Evolutionary conservation across 129 eudicot species (phyloP).

Genomic region (Artemisia tridentata): DNA sequence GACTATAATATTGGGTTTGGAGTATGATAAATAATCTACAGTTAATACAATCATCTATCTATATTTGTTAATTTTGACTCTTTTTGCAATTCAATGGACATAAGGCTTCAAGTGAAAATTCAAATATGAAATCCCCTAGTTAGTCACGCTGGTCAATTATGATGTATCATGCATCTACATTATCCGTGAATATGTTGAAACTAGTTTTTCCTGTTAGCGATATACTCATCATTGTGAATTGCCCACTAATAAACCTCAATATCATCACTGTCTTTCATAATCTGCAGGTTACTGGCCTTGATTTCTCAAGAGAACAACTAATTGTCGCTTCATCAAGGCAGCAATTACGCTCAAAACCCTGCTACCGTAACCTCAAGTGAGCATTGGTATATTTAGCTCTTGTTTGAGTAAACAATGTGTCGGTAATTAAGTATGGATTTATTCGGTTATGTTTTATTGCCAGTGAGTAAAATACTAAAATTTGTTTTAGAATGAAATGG

Average conservation of each 20-base stretch:
- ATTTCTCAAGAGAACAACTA: slow-evolving; percentile 85
- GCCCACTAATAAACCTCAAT: neutral
- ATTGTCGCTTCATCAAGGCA: slow-evolving; percentile 72
- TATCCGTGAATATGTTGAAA: neutral
- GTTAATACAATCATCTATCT: too few relatives aligned
- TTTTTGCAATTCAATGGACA: neutral
- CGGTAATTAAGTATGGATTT: neutral
- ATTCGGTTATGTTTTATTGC: too few relatives aligned
- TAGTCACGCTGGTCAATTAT: neutral
- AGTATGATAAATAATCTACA: too few relatives aligned
- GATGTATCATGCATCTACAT: neutral
- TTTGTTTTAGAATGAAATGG: too few relatives aligned
- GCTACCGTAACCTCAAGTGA: slow-evolving; percentile 86
- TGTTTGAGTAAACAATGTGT: slow-evolving; percentile 9
- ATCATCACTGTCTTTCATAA: neutral
- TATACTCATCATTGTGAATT: neutral
- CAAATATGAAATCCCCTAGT: neutral
- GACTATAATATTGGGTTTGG: too few relatives aligned
- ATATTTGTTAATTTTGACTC: neutral
- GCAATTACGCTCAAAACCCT: slow-evolving; percentile 45
- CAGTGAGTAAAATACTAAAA: too few relatives aligned
- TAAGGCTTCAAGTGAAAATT: neutral
- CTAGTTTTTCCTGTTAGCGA: neutral
- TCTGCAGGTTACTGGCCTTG: slow-evolving; percentile 75
- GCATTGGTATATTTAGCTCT: slow-evolving; percentile 48